A percentile compares a stretch with the other conserved stretches of the same genome.
phyloP scores from a whole-genome alignment of 2,329 filamentous ascomycete species.

The Bipolaris victoriae region DNA sequence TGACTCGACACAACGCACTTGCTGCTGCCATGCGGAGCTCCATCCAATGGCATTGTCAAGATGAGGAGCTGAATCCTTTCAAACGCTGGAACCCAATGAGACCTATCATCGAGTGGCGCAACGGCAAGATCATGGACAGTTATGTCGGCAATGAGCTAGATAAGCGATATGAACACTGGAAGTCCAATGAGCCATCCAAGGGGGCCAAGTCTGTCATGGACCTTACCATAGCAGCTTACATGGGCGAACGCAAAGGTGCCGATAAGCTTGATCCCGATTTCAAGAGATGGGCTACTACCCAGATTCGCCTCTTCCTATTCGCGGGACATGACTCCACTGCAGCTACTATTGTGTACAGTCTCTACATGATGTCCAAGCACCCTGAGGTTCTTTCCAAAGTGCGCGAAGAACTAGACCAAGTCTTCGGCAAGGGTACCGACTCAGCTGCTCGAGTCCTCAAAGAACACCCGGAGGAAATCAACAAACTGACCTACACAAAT shows the following conservation, averaged over 20 bases:
- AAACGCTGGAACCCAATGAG: slow-evolving; percentile 15
- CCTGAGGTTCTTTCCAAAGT: slow-evolving; percentile 29
- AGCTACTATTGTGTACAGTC: slow-evolving; percentile 41
- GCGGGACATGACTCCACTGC: slow-evolving; percentile 47
- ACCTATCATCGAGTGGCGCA: slow-evolving; percentile 14
- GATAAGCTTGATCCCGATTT: slow-evolving; percentile 32
- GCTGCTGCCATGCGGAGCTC: slow-evolving; percentile 12
- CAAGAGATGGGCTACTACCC: slow-evolving; percentile 8
- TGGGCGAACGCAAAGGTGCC: slow-evolving; percentile 8
- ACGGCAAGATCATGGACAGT: slow-evolving; percentile 18
- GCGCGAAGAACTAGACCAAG: slow-evolving; percentile 37
- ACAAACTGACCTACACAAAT: slow-evolving; percentile 36
- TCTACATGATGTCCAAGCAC: slow-evolving; percentile 36
- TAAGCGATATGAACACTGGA: slow-evolving; percentile 18
- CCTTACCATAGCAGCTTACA: slow-evolving; percentile 17
- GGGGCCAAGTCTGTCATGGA: slow-evolving; percentile 22
- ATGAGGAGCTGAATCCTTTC: slow-evolving; percentile 19
- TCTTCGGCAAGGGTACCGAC: slow-evolving; percentile 34
- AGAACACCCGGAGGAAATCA: slow-evolving; percentile 35
- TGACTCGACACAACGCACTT: slow-evolving; percentile 13
- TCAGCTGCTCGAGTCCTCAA: slow-evolving; percentile 20
- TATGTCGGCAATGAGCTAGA: slow-evolving; percentile 24
- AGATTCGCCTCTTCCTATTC: slow-evolving; percentile 30
- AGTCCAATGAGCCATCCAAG: background rate
- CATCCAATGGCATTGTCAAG: slow-evolving; percentile 14